These are phyloP conservation scores for Tetrapisispora phaffii DNA, from an alignment of 805 yeast genomes.

Conservation along the genomic window DNA sequence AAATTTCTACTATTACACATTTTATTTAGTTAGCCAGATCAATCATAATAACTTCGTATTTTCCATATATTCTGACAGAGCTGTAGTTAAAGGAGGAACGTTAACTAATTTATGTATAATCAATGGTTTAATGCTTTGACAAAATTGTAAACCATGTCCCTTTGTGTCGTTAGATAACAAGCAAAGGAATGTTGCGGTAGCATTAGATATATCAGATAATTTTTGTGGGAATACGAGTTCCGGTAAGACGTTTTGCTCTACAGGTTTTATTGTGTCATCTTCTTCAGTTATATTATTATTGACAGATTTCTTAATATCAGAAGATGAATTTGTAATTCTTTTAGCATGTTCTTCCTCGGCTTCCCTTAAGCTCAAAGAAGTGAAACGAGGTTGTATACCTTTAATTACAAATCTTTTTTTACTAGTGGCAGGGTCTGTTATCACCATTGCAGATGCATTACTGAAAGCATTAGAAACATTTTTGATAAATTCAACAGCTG, in stretches of 20 bases:
- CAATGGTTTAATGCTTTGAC: conserved; percentile 23
- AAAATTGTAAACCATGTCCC: conserved; percentile 22
- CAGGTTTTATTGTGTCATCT: conserved; percentile 9
- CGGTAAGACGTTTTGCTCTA: conserved; percentile 22
- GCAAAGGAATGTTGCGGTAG: conserved; percentile 26
- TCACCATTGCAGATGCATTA: conserved; percentile 87
- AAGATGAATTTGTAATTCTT: neutral
- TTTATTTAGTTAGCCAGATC: neutral
- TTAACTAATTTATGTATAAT: conserved; percentile 25
- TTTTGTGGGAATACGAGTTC: conserved; percentile 20
- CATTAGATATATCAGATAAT: conserved; percentile 27
- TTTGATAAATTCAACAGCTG: conserved; percentile 94
- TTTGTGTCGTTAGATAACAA: conserved; percentile 25
- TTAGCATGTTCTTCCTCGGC: conserved; percentile 29
- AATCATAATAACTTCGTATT: conserved; percentile 11
- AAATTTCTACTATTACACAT: neutral
- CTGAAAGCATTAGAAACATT: conserved; percentile 86
- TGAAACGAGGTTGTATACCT: conserved; percentile 82
- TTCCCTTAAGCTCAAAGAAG: conserved; percentile 39
- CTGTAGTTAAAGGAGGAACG: conserved; percentile 25
- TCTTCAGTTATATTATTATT: neutral
- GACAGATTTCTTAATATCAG: neutral
- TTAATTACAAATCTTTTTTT: conserved; percentile 79
- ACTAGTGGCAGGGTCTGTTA: conserved; percentile 51
- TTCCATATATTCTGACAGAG: conserved; percentile 27